Percentiles rank a stretch among this genome's conserved stretches.
Conservation (phyloP, 140 eudicot genomes). For the Anethum foeniculum region DNA sequence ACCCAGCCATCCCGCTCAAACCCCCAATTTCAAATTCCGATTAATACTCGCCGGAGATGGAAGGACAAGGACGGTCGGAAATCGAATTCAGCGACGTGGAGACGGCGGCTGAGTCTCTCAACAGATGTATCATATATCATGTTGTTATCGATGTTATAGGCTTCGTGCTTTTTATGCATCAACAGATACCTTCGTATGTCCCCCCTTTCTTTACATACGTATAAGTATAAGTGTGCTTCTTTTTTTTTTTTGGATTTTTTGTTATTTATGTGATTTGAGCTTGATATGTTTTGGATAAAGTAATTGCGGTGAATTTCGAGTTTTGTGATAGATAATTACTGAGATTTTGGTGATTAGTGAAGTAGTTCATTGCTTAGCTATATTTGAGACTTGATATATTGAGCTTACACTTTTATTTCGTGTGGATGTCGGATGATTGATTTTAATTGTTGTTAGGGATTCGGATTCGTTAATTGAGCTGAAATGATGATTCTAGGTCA, state of each 20-base stretch:
- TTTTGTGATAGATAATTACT: neutral
- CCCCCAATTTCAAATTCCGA: neutral
- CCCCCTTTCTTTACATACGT: neutral
- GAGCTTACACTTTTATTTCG: neutral
- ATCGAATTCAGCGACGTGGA: constrained; percentile 46
- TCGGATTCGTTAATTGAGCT: neutral
- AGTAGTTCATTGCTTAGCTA: too few species aligned
- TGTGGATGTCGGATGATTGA: neutral
- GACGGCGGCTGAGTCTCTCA: constrained; percentile 38
- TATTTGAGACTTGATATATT: neutral
- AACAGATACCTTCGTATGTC: constrained; percentile 88
- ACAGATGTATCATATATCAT: constrained; percentile 44
- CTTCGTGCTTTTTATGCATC: constrained; percentile 86
- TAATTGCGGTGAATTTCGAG: neutral
- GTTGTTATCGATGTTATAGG: constrained; percentile 66
- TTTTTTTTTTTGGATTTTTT: too few species aligned
- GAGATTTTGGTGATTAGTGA: too few species aligned
- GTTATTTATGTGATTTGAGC: neutral
- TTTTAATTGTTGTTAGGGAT: neutral
- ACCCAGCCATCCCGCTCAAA: constrained; percentile 2
- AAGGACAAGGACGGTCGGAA: constrained; percentile 52
- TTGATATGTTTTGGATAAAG: neutral
- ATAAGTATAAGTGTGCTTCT: too few species aligned
- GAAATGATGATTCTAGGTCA: neutral
- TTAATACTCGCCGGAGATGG: constrained; percentile 19